These are phyloP conservation scores for Diplocarpon rosae DNA, from an alignment of 2,329 filamentous ascomycete species.

Conservation along the genomic window DNA sequence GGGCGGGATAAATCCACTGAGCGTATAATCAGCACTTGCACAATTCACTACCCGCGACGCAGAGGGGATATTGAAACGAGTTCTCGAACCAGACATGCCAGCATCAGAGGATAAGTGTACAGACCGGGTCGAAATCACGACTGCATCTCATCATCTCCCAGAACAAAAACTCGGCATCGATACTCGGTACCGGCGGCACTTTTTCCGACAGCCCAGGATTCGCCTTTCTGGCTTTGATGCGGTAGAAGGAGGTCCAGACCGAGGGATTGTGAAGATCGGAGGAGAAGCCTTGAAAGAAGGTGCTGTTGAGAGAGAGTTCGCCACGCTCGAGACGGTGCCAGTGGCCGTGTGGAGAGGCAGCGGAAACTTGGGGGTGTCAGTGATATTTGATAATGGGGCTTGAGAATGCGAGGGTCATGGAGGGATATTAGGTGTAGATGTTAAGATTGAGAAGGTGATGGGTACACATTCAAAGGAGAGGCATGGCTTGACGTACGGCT, in stretches of 20 bases:
- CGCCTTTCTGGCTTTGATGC: constrained; percentile 10
- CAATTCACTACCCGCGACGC: no score
- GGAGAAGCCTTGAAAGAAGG: constrained; percentile 69
- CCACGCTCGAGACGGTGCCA: constrained; percentile 88
- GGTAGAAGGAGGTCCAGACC: constrained; percentile 45
- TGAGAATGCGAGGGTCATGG: no score
- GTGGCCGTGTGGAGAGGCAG: constrained; percentile 63
- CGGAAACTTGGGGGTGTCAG: constrained; percentile 45
- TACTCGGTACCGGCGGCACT: constrained; percentile 51
- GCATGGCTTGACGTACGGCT: constrained; percentile 30
- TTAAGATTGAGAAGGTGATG: no score
- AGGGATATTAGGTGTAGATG: no score
- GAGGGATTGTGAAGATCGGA: constrained; percentile 54
- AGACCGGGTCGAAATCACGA: constrained; percentile 53
- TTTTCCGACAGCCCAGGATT: constrained; percentile 29
- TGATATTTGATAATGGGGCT: no score
- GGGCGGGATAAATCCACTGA: constrained; percentile 69
- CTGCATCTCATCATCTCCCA: constrained; percentile 80
- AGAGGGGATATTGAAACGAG: no score
- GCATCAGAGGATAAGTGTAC: no score
- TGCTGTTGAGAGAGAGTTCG: constrained; percentile 60
- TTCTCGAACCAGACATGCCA: no score
- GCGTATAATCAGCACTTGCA: no score
- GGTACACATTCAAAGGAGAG: no score
- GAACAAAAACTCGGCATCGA: constrained; percentile 74